Conservation (phyloP, 345 rosid species). For the Salix caprea region DNA sequence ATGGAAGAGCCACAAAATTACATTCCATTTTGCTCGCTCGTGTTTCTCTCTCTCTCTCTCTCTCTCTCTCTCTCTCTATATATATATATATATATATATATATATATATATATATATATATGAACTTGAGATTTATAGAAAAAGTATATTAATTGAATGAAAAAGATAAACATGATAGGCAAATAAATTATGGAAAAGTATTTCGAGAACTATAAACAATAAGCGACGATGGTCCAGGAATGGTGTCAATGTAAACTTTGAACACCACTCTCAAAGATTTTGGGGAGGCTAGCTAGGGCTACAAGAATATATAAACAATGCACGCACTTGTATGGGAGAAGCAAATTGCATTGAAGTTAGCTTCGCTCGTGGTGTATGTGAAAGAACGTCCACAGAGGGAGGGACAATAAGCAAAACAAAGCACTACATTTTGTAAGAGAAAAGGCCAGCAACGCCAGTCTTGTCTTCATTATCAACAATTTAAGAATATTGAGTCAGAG, state of each 20-base stretch:
- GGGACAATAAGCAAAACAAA: neutral
- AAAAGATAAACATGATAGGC: too few species aligned
- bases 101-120: too few species aligned
- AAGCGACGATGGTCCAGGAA: neutral
- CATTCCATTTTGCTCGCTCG: too few species aligned
- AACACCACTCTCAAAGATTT: neutral
- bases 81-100: too few species aligned
- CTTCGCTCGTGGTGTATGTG: neutral
- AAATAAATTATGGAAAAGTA: neutral
- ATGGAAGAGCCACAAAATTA: too few species aligned
- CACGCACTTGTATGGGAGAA: conserved; percentile 23
- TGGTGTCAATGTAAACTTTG: neutral
- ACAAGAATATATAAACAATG: conserved; percentile 5
- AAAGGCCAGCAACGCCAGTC: conserved; percentile 28
- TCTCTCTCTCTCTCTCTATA: too few species aligned
- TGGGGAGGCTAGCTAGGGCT: neutral
- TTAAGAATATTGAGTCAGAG: neutral
- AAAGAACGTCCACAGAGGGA: neutral
- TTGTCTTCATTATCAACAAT: conserved; percentile 17
- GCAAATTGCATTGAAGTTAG: neutral
- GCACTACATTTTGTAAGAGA: conserved; percentile 10
- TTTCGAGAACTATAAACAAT: neutral
- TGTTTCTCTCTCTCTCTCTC: too few species aligned
- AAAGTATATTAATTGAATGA: too few species aligned
- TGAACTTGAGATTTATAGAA: too few species aligned